Percentiles rank a stretch among this genome's conserved stretches.
phyloP scores from a whole-genome alignment of 176 grass and related monocot species.

The Areca catechu region DNA sequence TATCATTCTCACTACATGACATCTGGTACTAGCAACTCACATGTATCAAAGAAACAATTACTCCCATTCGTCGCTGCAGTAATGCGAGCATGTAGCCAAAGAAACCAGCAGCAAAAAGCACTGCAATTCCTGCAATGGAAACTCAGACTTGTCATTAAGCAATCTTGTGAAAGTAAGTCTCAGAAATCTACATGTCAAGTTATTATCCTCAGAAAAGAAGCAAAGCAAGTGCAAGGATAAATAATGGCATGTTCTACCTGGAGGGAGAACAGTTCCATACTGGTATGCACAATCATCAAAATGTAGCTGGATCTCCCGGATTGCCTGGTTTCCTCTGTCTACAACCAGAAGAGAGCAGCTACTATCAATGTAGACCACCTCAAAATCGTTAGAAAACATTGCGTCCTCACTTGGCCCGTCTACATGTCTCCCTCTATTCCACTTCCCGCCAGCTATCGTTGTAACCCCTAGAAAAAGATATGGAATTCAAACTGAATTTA shows the following conservation, averaged over 20 bases:
- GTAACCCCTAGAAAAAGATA: conserved; percentile 47
- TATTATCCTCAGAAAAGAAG: too few relatives aligned
- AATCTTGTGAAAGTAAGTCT: neutral
- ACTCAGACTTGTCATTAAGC: too few relatives aligned
- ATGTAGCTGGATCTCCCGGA: conserved; percentile 79
- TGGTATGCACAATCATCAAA: conserved; percentile 69
- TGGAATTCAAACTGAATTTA: too few relatives aligned
- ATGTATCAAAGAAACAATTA: conserved; percentile 45
- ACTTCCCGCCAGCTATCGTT: conserved; percentile 89
- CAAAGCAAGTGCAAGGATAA: too few relatives aligned
- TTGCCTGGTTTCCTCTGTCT: conserved; percentile 91
- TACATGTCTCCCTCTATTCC: conserved; percentile 53
- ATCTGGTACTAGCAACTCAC: conserved; percentile 30
- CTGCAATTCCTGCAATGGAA: conserved; percentile 47
- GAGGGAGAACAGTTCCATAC: conserved; percentile 68
- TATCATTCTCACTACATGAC: conserved; percentile 11
- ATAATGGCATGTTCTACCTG: conserved; percentile 31
- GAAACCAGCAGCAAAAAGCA: conserved; percentile 89
- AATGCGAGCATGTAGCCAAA: conserved; percentile 98
- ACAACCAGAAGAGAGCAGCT: conserved; percentile 91
- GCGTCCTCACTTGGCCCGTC: conserved; percentile 88
- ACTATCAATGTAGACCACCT: conserved; percentile 61
- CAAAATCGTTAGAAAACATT: conserved; percentile 96
- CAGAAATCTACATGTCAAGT: too few relatives aligned
- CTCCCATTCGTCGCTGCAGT: conserved; percentile 46